Evolutionary conservation across 495 filamentous ascomycete species (phyloP), one percentile per base, ranked within the genome.

Genomic region (Immersiella caudata): DNA sequence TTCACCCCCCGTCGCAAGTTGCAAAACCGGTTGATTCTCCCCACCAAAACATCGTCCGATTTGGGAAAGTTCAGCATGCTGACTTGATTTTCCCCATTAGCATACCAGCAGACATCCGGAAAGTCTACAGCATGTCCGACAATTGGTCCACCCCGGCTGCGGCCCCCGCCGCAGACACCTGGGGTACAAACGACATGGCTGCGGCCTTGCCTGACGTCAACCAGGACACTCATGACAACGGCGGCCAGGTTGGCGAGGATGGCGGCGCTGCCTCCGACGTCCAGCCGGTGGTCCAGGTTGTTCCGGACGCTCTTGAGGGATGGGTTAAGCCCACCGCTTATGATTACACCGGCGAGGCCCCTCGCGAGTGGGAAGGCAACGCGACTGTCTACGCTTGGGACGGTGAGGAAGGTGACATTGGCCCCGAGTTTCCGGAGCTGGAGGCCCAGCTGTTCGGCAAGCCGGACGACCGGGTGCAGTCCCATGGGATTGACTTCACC

Each of bases 361-460:
- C 62, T 2, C 50, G 68, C 20, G 60, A 76, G 51, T 78, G 81
- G 78, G 74, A 79, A 59, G 55, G 76, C 16, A 86, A 85, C 64
- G 88, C 88, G 26, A 71, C 70, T 1, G 84, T 88, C 18, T 98
- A 99, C 65, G 89, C 96, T 74, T 97, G 91, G 90, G 83, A 88
- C 11, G 92, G 92, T 1, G 92, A 96, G 5, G 90, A 83, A 68
- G 95, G 94, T 12, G 94, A 99, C 60, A 80, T 98, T 58, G 93
- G 89, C 29, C 95, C 94, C 5, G 77, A 77, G 49, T 79, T 86
- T 68, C 78, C 82, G 0, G 84, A 84, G 49, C 86, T 99, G 0
- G 93, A 99, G 79, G 57, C 82, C 7, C 75, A 87, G 69, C 86
- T 97, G 6, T 99, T 95, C 72, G 84, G 86, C 6, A 75, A 79